phyloP scores from a whole-genome alignment of 495 filamentous ascomycete species.

The Daldinia grandis region DNA sequence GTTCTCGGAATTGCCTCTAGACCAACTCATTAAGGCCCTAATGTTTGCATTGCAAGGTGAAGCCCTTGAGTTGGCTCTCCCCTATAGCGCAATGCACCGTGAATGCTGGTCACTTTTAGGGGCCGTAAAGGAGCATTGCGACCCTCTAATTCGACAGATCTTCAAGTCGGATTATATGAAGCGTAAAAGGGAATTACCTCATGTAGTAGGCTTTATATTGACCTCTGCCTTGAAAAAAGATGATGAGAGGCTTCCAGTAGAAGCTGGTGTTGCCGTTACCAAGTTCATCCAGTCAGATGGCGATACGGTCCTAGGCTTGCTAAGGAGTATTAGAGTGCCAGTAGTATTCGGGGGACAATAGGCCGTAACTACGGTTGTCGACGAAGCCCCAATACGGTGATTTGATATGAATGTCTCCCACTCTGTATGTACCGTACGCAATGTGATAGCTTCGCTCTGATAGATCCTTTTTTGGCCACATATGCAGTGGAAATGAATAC shows the following conservation, averaged over 20 bases:
- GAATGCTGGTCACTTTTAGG: conserved; percentile 51
- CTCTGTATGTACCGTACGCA: no score
- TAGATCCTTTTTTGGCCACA: no score
- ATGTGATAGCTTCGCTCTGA: no score
- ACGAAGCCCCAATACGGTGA: no score
- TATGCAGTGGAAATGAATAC: no score
- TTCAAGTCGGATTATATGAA: conserved; percentile 49
- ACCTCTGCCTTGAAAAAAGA: background rate
- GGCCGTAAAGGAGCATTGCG: conserved; percentile 42
- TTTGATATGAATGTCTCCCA: no score
- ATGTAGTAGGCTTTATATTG: conserved; percentile 44
- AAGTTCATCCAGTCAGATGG: background rate
- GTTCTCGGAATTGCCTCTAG: conserved; percentile 11
- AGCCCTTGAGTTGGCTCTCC: conserved; percentile 44
- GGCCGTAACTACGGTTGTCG: background rate
- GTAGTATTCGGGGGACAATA: background rate
- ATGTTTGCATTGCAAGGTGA: conserved; percentile 42
- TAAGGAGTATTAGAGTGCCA: background rate
- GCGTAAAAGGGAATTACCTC: conserved; percentile 51
- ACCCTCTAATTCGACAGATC: conserved; percentile 39
- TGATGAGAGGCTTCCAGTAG: background rate
- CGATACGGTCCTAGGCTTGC: background rate
- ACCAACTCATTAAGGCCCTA: conserved; percentile 28
- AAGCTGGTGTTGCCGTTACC: background rate
- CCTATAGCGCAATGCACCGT: conserved; percentile 51